Conservation (phyloP, 805 yeast genomes). For the Kuraishia hungarica region DNA sequence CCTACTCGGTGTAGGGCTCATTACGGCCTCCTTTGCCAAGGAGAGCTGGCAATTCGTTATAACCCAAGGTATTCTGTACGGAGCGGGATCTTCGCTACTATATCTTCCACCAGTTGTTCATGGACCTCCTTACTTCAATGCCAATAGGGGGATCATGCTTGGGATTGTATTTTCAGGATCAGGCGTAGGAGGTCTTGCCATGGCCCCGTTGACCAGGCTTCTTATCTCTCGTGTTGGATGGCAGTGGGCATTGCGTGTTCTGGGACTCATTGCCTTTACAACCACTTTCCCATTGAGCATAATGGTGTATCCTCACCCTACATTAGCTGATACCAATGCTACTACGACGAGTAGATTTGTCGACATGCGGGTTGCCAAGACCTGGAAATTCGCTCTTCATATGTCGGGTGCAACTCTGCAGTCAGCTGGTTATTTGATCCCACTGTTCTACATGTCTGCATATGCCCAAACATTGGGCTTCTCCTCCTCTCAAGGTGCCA, state of each 20-base stretch:
- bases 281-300: constrained; percentile 4
- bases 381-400: background rate
- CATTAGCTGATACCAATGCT: background rate
- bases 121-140: constrained; percentile 22
- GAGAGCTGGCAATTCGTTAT: constrained; percentile 19
- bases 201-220: constrained; percentile 21
- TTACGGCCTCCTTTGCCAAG: constrained; percentile 18
- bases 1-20: constrained; percentile 19
- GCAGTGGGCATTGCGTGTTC: constrained; percentile 24
- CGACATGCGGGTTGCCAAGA: background rate
- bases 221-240: constrained; percentile 22
- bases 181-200: constrained; percentile 25
- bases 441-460: constrained; percentile 25
- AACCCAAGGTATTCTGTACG: constrained; percentile 25
- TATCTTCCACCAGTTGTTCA: constrained; percentile 26
- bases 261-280: constrained; percentile 20
- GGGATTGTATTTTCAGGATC: constrained; percentile 27
- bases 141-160: constrained; percentile 25
- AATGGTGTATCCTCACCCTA: background rate
- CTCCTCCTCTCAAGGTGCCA: constrained; percentile 20
- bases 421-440: constrained; percentile 26
- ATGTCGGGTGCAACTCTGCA: constrained; percentile 19
- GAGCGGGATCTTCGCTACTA: constrained; percentile 23
- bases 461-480: constrained; percentile 24
- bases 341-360: background rate